Base-by-base conservation (phyloP, 306 rosid species). In the Lathyrus aphaca region DNA sequence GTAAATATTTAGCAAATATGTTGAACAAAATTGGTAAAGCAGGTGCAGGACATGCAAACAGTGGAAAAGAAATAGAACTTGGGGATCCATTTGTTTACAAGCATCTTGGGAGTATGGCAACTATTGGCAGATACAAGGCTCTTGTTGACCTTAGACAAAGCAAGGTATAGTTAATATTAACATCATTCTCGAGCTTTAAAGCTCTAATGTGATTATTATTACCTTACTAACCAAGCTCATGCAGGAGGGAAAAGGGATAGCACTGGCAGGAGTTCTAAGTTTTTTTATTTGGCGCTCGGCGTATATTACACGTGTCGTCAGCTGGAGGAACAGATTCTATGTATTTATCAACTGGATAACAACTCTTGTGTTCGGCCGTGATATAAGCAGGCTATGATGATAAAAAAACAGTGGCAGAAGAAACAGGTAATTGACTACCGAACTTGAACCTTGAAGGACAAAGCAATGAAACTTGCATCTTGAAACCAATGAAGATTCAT, bases 21-120 rank as follows among this genome's bases (percentile, higher is more conserved):
- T 48, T 94, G 67, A 94, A 94, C 84, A 87, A 48, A 62, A 84
- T 94, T 48, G 95, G 97, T 15, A 59, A 82, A 80, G 83, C 49
- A 43, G 88, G 88, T 13, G 95, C 96, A 21, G 95, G 91, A 6
- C 83, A 63, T 19, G 96, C 97, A 60, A 72, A 81, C 63, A 32
- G 77, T 16, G 77, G 68, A 32, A 82, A 73, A 58, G 95, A 85
- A 49, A 30, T 77, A 11, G 91, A 83, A 10, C 77, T 82, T 6
- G 96, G 91, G 23, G 82, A 81, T 4, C 97, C 85, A 21, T 94
- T 94, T 84, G 97, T 87, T 64, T 91, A 88, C 91, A 87, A 59
- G 88, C 97, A 91, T 74, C 83, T 94, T 4, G 99, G 99, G 66
- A 89, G 99, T 85, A 91, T 94, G 99, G 99, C 99, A 54, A 86